Base-by-base conservation (phyloP, 257 asterid species). In the Gentiana macrophylla region DNA sequence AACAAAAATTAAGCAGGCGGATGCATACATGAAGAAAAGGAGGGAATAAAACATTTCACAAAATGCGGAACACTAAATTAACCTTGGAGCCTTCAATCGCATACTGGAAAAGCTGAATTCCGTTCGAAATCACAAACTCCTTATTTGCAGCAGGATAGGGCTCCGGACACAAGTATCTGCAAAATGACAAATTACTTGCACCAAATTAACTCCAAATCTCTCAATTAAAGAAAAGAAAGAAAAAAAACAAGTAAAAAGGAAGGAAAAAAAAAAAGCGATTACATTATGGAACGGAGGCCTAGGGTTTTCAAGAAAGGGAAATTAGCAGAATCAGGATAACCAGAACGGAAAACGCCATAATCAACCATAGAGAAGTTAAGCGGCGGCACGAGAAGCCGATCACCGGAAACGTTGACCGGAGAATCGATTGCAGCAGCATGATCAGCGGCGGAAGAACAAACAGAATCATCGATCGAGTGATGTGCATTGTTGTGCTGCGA, bases 71-170 rank as follows among this genome's bases (percentile, higher is more conserved):
- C 35, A 50, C 53, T 72, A 64, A 35, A 70, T 36, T 15, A 63
- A 90, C 98, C 96, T 91, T 87, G 1, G 94, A 86, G 64, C 96
- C 95, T 62, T 84, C 96, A 34, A 87, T 79, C 52, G 84, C 87
- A 53, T 84, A 87, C 60, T 87, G 98, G 49, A 82, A 84, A 47
- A 87, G 92, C 47, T 64, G 84, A 74, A 91, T 87, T 60, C 92
- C 92, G 35, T 84, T 91, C 2, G 79, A 84, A 36, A 74, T 66
- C 54, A 91, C 74, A 56, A 91, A 91, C 69, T 75, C 74, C 68
- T 62, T 43, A 74, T 87, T 87, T 11, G 71, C 80, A 3, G 66
- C 84, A 50, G 98, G 94, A 73, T 91, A 91, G 48, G 94, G 87
- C 76, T 91, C 98, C 35, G 95, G 89, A 48, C 98, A 87, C 80